Base-by-base conservation (phyloP, 305 asterid species). In the Salvia sclarea region DNA sequence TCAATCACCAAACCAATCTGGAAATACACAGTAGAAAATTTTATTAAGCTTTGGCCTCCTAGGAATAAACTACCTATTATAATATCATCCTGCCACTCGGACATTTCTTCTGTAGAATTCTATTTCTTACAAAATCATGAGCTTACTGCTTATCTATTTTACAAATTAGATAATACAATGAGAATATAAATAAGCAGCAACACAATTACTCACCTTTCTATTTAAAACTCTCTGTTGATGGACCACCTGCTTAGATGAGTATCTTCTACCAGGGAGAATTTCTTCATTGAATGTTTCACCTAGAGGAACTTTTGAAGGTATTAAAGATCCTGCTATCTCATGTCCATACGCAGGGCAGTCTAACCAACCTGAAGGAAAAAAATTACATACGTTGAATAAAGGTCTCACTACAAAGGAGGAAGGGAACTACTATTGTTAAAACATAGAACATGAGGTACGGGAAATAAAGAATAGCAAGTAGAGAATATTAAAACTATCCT, bases 1-100 rank as follows among this genome's bases (percentile, higher is more conserved):
- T 95, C 99, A 71, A 95, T 90, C 85, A 95, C 96, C 91, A 95
- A 76, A 43, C 96, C 99, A 69, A 95, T 86, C 99, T 95, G 98
- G 66, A 81, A 83, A 78, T 37, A 59, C 73, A 64, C 43, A 77
- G 71, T 28, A 76, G 59, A 56, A 67, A 75, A 16, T 41, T 53
- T 76, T 68, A 68, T 64, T 52, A 73, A 24, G 61, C 73, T 64
- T 58, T 67, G 66, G 54, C 74, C 24, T 14, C 41, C 54, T n/a
- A 6, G 21, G n/a, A 40, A 7, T 61, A 43, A 61, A 69, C 33
- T 16, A 69, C 56, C 50, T 61, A 60, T 17, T 43, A 10, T 37
- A 40, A n/a, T 48, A 16, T 31, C 4, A 37, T 20, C 21, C 30
- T 17, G 58, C 52, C 52, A 17, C 50, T 57, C 40, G 6, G 50